Base-by-base conservation (phyloP, 768 basidiomycete genomes). In the Mycena vulgaris region DNA sequence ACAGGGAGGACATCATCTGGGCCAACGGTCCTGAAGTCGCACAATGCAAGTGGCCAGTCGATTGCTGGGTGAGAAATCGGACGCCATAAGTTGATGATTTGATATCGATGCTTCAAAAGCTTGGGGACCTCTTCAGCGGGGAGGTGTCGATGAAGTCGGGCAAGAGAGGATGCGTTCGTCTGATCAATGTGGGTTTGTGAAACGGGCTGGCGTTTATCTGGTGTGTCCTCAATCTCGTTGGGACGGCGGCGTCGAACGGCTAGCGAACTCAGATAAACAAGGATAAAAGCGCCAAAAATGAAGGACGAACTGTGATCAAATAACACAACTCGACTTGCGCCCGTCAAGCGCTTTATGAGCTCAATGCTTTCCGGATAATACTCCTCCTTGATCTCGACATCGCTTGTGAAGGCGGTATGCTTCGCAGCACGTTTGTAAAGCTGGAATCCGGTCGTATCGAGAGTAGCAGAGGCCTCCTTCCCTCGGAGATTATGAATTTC, bases 281-380 rank as follows among this genome's bases (percentile, higher is more conserved):
- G 21, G 14, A 51, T n/a, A 40, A n/a, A 10, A 37, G 9, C 33
- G 63, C 5, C 19, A 23, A n/a, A 13, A 2, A 48, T 37, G 31
- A 19, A 30, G 52, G 53, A 61, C 89, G 62, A 66, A 89, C 90
- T 91, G 74, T 91, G 90, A 72, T 91, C 90, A 71, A 92, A 92
- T 17, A 91, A 60, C n/a, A 90, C 86, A 13, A 90, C 88, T 28
- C 83, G 81, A 71, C 82, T 87, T 0, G 91, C 91, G 4, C 91
- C 90, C 0, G 90, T 90, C 13, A 88, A 63, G 66, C 87, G 77
- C 81, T 92, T 91, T 48, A 92, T 76, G 48, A 91, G 80, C 74
- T 87, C 87, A 21, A 84, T 80, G 72, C 87, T 87, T 78, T 92
- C 91, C 0, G 86, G 84, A 72, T 91, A 92, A 75, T 93, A 92